Evolutionary conservation across 441 rosid species (phyloP).

Genomic region (Croton setiger): DNA sequence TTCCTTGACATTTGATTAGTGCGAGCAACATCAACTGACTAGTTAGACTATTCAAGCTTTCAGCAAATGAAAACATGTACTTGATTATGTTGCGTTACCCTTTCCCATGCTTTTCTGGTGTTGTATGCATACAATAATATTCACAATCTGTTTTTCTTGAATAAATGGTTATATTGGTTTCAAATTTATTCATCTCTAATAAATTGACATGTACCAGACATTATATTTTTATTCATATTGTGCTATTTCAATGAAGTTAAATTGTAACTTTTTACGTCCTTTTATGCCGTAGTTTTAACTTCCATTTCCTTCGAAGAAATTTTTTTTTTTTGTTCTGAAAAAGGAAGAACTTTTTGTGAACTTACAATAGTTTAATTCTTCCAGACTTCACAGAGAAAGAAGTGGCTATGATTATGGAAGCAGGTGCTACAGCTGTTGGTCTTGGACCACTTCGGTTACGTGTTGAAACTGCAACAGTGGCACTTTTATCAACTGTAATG

Average conservation of each 20-base stretch:
- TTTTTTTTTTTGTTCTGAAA: background rate
- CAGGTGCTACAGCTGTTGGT: slow-evolving; percentile 72
- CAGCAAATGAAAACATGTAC: background rate
- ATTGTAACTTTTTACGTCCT: background rate
- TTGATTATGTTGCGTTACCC: background rate
- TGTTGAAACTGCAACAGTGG: slow-evolving; percentile 85
- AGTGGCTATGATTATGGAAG: slow-evolving; percentile 49
- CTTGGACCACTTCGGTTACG: slow-evolving; percentile 79
- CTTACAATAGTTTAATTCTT: slow-evolving; percentile 12
- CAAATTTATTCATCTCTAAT: background rate
- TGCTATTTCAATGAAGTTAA: background rate
- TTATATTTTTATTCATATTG: background rate
- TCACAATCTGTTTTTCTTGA: background rate
- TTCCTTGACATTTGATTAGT: background rate
- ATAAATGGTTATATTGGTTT: background rate
- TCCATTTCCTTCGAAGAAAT: background rate
- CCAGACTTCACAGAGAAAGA: slow-evolving; percentile 64
- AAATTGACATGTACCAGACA: background rate
- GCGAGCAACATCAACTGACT: background rate
- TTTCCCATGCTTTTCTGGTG: background rate
- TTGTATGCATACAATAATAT: background rate
- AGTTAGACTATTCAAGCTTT: background rate
- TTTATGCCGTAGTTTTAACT: background rate
- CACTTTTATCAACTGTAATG: slow-evolving; percentile 70
- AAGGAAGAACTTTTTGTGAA: slow-evolving; percentile 2